Base-by-base conservation (phyloP, 169 alveolate species). In the Theileria equi region DNA sequence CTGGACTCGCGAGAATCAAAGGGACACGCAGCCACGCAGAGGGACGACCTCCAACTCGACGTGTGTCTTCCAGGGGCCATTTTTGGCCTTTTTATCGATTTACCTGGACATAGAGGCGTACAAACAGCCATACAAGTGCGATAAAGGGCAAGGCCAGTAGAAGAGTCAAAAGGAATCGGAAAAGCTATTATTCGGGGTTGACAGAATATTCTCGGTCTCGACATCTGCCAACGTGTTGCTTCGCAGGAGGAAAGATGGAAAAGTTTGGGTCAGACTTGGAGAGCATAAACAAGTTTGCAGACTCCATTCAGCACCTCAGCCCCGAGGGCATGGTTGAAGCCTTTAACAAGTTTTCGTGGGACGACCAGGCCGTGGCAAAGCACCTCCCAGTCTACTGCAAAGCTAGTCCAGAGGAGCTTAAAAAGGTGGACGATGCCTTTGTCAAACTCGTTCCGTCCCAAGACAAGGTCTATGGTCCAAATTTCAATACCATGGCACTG, bases 301-400 rank as follows among this genome's bases (percentile, higher is more conserved):
- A 17, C 26, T 59, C 81, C 8, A 35, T 66, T 4, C 10, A 31
- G 43, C 71, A 57, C 11, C 70, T 67, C 16, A 77, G 68, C 65
- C 49, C 50, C 26, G 19, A 77, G 23, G 43, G 68, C 7, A 65
- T 66, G 81, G 35, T 66, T 4, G 67, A 57, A 21, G 40, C 72
- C 36, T 77, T 77, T 48, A 65, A 67, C 58, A 31, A 29, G 17
- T 58, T 77, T 49, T 77, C 86, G n/a, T 77, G 86, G 86, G 58
- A 59, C 31, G 86, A 77, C 23, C 28, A 31, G 38, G 45, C 44
- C 21, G 81, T 77, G 32, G 17, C 32, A 26, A 34, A 52, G 34
- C 74, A 77, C 49, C 10, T 77, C 47, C 60, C 67, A 7, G 29
- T 45, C 11, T 77, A 77, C 36, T 67, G 80, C 40, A 57, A 66